Conservation (phyloP, 1,284 basidiomycete genomes). For the Microstroma glucosiphilum region DNA sequence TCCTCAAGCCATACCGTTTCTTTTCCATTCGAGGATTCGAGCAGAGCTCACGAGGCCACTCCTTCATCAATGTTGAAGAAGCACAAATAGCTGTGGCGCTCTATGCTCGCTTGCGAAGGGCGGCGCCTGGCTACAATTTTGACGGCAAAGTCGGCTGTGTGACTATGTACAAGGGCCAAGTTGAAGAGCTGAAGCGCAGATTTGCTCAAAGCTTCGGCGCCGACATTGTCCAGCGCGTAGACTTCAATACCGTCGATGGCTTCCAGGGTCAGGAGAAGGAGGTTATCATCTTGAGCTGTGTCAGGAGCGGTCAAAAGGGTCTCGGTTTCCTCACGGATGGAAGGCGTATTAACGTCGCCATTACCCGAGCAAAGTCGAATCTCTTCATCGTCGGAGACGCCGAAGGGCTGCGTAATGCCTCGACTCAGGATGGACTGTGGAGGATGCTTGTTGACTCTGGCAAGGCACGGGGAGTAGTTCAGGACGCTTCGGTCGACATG, state of each 20-base stretch:
- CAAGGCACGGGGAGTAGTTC: background rate
- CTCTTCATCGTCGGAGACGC: slow-evolving; percentile 88
- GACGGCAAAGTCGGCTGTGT: slow-evolving; percentile 80
- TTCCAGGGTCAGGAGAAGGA: slow-evolving; percentile 19
- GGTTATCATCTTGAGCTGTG: slow-evolving; percentile 56
- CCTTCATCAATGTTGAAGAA: slow-evolving; percentile 73
- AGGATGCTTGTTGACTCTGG: background rate
- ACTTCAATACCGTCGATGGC: slow-evolving; percentile 80
- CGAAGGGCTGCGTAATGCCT: slow-evolving; percentile 43
- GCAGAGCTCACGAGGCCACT: slow-evolving; percentile 58
- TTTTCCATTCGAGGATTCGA: slow-evolving; percentile 61
- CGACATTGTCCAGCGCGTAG: slow-evolving; percentile 65
- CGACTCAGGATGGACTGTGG: background rate
- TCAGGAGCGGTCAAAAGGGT: slow-evolving; percentile 59
- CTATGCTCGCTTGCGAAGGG: slow-evolving; percentile 66
- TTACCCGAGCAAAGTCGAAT: slow-evolving; percentile 93
- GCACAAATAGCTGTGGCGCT: slow-evolving; percentile 71
- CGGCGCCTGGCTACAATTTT: slow-evolving; percentile 62
- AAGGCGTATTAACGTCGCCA: slow-evolving; percentile 68
- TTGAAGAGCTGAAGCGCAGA: slow-evolving; percentile 65
- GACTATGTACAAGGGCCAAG: slow-evolving; percentile 91
- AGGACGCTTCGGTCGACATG: background rate
- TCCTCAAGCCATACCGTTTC: slow-evolving; percentile 84
- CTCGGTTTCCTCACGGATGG: slow-evolving; percentile 66
- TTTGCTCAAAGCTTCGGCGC: slow-evolving; percentile 71